These are phyloP conservation scores for Hyaloscypha bicolor DNA, from an alignment of 495 filamentous ascomycete genomes.

Conservation along the genomic window DNA sequence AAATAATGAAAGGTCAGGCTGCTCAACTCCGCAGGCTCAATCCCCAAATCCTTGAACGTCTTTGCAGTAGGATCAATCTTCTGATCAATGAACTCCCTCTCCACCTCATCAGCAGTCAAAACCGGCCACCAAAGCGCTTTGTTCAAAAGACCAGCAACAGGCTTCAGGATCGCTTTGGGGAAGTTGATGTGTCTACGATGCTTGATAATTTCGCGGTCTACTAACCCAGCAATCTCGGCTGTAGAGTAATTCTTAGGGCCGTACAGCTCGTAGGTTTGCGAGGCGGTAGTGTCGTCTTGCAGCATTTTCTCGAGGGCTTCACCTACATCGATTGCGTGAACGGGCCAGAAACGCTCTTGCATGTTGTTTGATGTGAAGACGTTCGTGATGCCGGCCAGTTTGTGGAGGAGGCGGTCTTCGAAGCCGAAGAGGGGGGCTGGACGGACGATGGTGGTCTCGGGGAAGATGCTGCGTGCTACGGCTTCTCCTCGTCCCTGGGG, in stretches of 20 bases:
- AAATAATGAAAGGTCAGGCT: constrained; percentile 88
- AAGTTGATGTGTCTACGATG: constrained; percentile 88
- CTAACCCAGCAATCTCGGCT: constrained; percentile 80
- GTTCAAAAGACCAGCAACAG: constrained; percentile 71
- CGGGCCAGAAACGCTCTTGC: constrained; percentile 88
- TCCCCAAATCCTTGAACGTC: constrained; percentile 92
- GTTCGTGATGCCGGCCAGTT: constrained; percentile 75
- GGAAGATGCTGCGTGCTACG: constrained; percentile 86
- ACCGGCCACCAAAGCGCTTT: constrained; percentile 84
- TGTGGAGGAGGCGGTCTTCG: constrained; percentile 90
- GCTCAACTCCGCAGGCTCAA: constrained; percentile 80
- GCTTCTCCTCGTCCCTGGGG: constrained; percentile 74
- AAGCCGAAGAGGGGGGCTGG: constrained; percentile 93
- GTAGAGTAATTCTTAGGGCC: constrained; percentile 92
- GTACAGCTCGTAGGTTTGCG: constrained; percentile 92
- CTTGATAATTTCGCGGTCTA: constrained; percentile 92
- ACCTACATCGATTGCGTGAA: constrained; percentile 89
- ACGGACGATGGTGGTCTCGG: constrained; percentile 96
- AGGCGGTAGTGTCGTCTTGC: constrained; percentile 84
- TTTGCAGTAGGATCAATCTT: constrained; percentile 87
- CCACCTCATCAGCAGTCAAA: constrained; percentile 82
- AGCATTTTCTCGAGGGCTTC: constrained; percentile 85
- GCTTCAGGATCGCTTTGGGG: constrained; percentile 77
- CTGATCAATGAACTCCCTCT: constrained; percentile 94
- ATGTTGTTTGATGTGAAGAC: constrained; percentile 89